phyloP scores from a whole-genome alignment of 768 basidiomycete genomes.

The Lentinula boryana region DNA sequence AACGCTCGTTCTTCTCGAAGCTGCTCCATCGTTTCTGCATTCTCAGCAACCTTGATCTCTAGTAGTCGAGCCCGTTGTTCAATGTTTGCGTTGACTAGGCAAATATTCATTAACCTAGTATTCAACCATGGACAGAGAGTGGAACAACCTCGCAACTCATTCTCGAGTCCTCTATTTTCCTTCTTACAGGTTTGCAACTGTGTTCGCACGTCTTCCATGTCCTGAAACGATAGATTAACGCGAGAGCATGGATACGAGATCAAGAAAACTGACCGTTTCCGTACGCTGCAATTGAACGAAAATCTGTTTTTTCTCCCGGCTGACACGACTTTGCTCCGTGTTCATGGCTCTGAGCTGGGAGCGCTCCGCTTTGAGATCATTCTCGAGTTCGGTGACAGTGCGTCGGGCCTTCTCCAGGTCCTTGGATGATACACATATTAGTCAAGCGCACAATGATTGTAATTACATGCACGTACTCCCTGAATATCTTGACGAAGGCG shows the following conservation, averaged over 20 bases:
- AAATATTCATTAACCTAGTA: not conserved
- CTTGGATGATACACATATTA: slow-evolving; percentile 27
- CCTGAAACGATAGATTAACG: slow-evolving; percentile 34
- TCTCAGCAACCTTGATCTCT: slow-evolving; percentile 63
- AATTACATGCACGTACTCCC: slow-evolving; percentile 34
- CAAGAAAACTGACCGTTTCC: slow-evolving; percentile 49
- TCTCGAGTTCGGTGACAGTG: slow-evolving; percentile 64
- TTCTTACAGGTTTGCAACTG: slow-evolving; percentile 67
- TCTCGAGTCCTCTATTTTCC: slow-evolving; percentile 69
- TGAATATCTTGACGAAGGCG: slow-evolving; percentile 45
- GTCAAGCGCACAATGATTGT: not conserved
- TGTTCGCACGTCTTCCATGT: slow-evolving; percentile 71
- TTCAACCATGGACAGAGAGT: not conserved
- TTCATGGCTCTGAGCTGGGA: slow-evolving; percentile 55
- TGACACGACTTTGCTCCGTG: slow-evolving; percentile 55
- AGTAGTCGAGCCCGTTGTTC: slow-evolving; percentile 73
- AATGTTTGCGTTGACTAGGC: slow-evolving; percentile 51
- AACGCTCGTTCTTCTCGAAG: slow-evolving; percentile 72
- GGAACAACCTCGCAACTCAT: slow-evolving; percentile 61
- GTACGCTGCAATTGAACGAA: slow-evolving; percentile 60
- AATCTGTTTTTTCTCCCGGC: slow-evolving; percentile 62
- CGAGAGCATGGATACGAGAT: not conserved
- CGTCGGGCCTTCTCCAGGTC: slow-evolving; percentile 66
- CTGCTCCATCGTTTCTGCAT: slow-evolving; percentile 63
- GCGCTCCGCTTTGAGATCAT: slow-evolving; percentile 66